phyloP scores from a whole-genome alignment of 768 basidiomycete genomes.

The Suillus clintonianus region DNA sequence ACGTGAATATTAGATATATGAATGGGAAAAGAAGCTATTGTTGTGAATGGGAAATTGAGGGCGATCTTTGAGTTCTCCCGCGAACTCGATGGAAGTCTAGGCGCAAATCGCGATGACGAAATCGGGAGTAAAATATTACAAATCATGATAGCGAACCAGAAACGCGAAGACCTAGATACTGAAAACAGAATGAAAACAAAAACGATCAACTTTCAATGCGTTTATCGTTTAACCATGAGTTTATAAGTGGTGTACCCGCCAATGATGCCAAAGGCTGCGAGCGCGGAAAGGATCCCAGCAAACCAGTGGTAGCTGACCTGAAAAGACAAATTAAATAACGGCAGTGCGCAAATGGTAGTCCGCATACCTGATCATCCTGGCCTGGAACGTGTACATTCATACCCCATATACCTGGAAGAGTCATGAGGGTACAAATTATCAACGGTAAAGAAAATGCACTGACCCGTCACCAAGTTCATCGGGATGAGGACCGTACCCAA shows the following conservation, averaged over 20 bases:
- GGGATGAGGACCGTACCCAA: constrained; percentile 97
- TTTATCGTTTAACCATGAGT: constrained; percentile 59
- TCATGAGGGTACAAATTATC: background rate
- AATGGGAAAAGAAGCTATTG: background rate
- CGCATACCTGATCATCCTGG: constrained; percentile 52
- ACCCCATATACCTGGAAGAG: constrained; percentile 77
- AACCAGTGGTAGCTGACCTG: constrained; percentile 79
- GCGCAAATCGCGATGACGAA: background rate
- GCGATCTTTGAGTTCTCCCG: constrained; percentile 1
- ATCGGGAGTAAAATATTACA: background rate
- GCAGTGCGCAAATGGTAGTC: background rate
- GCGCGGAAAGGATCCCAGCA: constrained; percentile 75
- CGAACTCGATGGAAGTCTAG: constrained; percentile 1
- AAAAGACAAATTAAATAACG: background rate
- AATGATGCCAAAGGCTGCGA: constrained; percentile 79
- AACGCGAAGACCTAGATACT: background rate
- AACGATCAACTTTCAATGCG: background rate
- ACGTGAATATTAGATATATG: constrained; percentile 4
- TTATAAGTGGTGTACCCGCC: constrained; percentile 81
- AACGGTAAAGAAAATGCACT: constrained; percentile 13
- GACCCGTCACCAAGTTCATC: constrained; percentile 95
- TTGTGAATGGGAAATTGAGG: constrained; percentile 1
- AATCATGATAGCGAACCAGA: background rate
- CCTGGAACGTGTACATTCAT: constrained; percentile 99
- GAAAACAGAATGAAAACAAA: constrained; percentile 1